Percentiles rank a stretch among this genome's conserved stretches.
Evolutionary conservation across 2,329 filamentous ascomycete species (phyloP).

Genomic region (Aureobasidium sp.): DNA sequence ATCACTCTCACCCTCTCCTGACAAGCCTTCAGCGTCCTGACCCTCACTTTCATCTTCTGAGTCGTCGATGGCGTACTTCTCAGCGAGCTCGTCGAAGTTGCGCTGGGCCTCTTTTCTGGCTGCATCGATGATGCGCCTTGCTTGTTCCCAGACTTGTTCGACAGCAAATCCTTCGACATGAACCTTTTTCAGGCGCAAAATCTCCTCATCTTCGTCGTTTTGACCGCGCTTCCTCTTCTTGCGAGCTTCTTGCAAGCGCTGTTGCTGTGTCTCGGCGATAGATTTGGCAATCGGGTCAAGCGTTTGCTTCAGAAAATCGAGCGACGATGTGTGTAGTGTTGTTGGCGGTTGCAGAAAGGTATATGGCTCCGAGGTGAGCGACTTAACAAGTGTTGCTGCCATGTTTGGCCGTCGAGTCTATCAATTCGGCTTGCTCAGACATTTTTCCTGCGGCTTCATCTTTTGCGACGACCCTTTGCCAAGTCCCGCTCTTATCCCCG

Average conservation of each 20-base stretch:
- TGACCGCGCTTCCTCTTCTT: constrained; percentile 70
- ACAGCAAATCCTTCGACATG: constrained; percentile 83
- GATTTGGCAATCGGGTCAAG: constrained; percentile 71
- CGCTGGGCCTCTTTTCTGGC: constrained; percentile 49
- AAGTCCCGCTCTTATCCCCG: background rate
- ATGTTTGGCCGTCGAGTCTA: background rate
- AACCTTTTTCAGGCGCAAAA: constrained; percentile 72
- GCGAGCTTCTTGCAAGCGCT: constrained; percentile 58
- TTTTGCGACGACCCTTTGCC: constrained; percentile 4
- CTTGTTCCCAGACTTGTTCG: constrained; percentile 91
- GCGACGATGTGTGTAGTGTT: constrained; percentile 60
- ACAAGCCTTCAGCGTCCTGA: constrained; percentile 29
- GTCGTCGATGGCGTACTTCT: constrained; percentile 19
- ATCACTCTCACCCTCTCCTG: constrained; percentile 33
- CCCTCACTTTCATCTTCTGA: constrained; percentile 28
- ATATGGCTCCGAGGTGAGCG: constrained; percentile 45
- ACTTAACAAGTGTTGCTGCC: constrained; percentile 4
- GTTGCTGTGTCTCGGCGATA: constrained; percentile 65
- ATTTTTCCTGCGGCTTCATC: constrained; percentile 11
- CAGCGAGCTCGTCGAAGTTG: constrained; percentile 34
- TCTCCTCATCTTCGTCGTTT: constrained; percentile 39
- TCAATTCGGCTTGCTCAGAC: background rate
- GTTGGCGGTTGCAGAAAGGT: constrained; percentile 67
- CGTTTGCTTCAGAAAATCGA: constrained; percentile 70
- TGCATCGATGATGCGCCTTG: constrained; percentile 70